These are phyloP conservation scores for Thecaphora frezii DNA, from an alignment of 1,284 basidiomycete genomes.

Conservation along the genomic window DNA sequence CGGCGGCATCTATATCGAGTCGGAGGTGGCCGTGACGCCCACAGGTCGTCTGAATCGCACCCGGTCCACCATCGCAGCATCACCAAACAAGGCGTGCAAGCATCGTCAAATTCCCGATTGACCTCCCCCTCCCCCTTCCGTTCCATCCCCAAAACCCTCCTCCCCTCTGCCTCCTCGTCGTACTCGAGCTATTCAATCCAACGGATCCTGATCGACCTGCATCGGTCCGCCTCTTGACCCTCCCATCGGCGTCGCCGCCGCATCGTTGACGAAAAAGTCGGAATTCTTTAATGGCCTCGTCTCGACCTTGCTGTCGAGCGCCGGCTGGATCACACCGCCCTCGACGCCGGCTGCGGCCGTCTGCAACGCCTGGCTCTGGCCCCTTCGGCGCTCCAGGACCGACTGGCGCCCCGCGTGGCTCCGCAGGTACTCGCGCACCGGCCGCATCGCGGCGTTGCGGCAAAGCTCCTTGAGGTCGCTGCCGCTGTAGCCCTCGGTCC, in stretches of 20 bases:
- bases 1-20: too few relatives aligned
- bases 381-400: slow-evolving; percentile 21
- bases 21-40: too few relatives aligned
- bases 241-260: slow-evolving; percentile 31
- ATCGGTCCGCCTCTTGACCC: slow-evolving; percentile 25
- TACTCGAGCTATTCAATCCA: too few relatives aligned
- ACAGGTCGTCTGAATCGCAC: too few relatives aligned
- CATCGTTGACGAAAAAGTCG: slow-evolving; percentile 53
- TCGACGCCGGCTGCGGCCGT: slow-evolving; percentile 15
- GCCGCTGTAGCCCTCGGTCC: slow-evolving; percentile 79
- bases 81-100: too few relatives aligned
- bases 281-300: slow-evolving; percentile 48
- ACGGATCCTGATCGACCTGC: slow-evolving; percentile 38
- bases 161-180: too few relatives aligned
- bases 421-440: slow-evolving; percentile 55
- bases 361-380: neutral
- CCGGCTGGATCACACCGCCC: neutral
- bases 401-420: slow-evolving; percentile 44
- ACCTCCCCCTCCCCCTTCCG: too few relatives aligned
- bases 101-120: too few relatives aligned
- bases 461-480: slow-evolving; percentile 94
- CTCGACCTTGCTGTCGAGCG: slow-evolving; percentile 18
- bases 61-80: too few relatives aligned
- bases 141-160: too few relatives aligned
- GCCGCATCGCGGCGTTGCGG: slow-evolving; percentile 65